Conservation (phyloP, 176 grass and related monocot genomes). For the Eragrostis curvula region DNA sequence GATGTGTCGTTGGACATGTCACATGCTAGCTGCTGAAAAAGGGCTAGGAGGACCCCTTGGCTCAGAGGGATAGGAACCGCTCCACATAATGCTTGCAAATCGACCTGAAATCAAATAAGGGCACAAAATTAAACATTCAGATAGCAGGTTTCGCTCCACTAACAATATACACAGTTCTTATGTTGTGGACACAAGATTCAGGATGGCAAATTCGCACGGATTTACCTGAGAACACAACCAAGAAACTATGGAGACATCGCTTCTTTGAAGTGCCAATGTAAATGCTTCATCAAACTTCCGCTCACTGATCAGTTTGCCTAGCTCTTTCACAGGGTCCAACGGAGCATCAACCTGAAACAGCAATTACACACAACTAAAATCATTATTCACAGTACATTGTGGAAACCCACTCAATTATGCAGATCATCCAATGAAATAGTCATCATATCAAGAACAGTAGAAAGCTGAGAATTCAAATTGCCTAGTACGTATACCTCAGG, state of each 20-base stretch:
- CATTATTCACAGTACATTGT: constrained; percentile 17
- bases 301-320: constrained; percentile 70
- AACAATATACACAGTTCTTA: not conserved
- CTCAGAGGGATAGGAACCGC: constrained; percentile 64
- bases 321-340: constrained; percentile 72
- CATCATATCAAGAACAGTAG: not conserved
- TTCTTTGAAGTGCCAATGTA: constrained; percentile 93
- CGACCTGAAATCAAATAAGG: constrained; percentile 58
- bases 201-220: not conserved
- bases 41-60: constrained; percentile 91
- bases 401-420: not conserved
- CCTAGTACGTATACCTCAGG: constrained; percentile 53
- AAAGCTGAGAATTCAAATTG: not conserved
- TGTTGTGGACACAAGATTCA: not conserved
- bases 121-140: not conserved
- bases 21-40: constrained; percentile 91
- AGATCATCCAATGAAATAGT: constrained; percentile 2
- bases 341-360: constrained; percentile 73
- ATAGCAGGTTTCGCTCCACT: not conserved
- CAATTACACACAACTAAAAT: constrained; percentile 31
- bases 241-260: constrained; percentile 84
- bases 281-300: constrained; percentile 87
- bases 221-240: constrained; percentile 89
- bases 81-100: constrained; percentile 74
- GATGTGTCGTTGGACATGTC: constrained; percentile 71